Evolutionary conservation across 768 basidiomycete species (phyloP).

Genomic region (Russula lepida): DNA sequence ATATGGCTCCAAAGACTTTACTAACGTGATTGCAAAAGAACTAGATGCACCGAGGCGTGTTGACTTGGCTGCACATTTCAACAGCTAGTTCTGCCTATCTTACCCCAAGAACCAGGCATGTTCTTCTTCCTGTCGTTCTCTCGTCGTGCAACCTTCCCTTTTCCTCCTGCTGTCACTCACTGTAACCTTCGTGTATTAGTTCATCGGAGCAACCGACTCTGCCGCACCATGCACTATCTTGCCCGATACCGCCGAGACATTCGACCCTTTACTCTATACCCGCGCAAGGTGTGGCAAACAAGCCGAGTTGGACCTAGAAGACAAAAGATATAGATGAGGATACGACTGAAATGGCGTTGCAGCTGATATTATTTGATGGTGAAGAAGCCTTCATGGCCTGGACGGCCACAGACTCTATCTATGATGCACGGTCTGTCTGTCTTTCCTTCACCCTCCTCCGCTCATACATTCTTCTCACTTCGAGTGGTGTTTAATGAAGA

Average conservation of each 20-base stretch:
- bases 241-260: conserved; percentile 80
- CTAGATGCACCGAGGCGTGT: conserved; percentile 73
- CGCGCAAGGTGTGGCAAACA: conserved; percentile 47
- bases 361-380: conserved; percentile 93
- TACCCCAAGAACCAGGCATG: conserved; percentile 70
- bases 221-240: conserved; percentile 93
- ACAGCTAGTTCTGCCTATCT: conserved; percentile 77
- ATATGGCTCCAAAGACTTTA: conserved; percentile 51
- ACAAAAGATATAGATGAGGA: conserved; percentile 44
- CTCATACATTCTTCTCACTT: background rate
- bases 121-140: background rate
- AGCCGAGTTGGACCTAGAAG: conserved; percentile 44
- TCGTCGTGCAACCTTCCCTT: background rate
- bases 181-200: conserved; percentile 39
- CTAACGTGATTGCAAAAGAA: conserved; percentile 91
- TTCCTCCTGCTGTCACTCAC: background rate
- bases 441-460: background rate
- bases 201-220: conserved; percentile 95
- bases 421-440: conserved; percentile 75
- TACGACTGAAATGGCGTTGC: conserved; percentile 72
- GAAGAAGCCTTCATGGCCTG: conserved; percentile 92
- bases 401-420: conserved; percentile 86
- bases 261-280: conserved; percentile 62
- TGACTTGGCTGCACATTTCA: conserved; percentile 86
- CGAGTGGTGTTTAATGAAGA: background rate